Base-by-base conservation (phyloP, 2,329 filamentous ascomycete genomes). In the Colletotrichum sublineola region DNA sequence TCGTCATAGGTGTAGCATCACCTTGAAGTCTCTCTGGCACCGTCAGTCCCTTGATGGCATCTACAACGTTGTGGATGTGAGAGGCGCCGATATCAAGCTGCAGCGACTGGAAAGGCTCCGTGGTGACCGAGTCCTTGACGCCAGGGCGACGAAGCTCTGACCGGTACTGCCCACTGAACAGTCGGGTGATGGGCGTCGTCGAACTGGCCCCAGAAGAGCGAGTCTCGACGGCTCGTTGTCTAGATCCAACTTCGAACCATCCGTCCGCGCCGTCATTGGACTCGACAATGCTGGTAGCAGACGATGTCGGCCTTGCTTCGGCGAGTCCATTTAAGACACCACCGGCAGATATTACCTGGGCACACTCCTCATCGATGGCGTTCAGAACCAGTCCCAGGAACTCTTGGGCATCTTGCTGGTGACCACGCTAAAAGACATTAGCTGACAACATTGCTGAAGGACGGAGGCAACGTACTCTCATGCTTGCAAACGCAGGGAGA, bases 341-440 rank as follows among this genome's bases (percentile, higher is more conserved):
- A 33, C 52, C 58, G 1, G 81, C 78, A 4, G 79, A 80, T 84
- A 97, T 93, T 58, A 96, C 91, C 69, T 91, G 88, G 20, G 91
- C 90, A 80, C 95, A 98, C 81, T 99, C 96, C 75, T 98, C 95
- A 77, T 98, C 95, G 44, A 99, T 89, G 60, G 94, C 94, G 78
- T 97, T 95, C 5, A 99, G 87, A 44, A 99, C 86, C 80, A 98
- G 97, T 0, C 95, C 96, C 33, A 99, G 86, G 76, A 99, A 99
- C 79, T 99, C 96, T 79, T 99, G 95, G 1, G 96, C 96, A 83
- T 99, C 96, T 85, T 99, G 96, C 81, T 99, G 96, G 77, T 98
- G 96, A 20, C 96, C 96, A 73, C 95, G 93, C 92, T 95, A 75
- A 63, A 29, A 15, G 33, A 55, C 70, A 74, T 78, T 73, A 79